A percentile compares a stretch with the other conserved stretches of the same genome.
These are phyloP conservation scores for Amaranthus palmeri DNA, from an alignment of 148 eudicot species.

Conservation along the genomic window DNA sequence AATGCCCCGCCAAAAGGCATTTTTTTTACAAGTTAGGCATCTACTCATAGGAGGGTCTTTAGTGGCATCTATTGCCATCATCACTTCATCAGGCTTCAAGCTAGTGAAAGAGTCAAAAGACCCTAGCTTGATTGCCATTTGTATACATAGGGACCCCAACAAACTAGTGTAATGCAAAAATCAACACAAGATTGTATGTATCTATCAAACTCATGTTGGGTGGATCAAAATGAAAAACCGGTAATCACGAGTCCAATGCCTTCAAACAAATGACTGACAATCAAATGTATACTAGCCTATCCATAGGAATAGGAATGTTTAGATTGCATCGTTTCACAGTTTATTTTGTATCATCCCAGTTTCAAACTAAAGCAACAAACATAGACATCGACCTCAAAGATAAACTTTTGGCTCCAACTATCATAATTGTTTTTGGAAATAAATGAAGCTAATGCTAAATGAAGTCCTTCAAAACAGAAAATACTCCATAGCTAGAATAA, in stretches of 20 bases:
- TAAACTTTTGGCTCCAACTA: not conserved
- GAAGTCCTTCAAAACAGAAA: not conserved
- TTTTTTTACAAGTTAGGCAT: too few relatives aligned
- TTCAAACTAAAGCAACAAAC: not conserved
- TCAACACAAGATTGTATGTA: too few relatives aligned
- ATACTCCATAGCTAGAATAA: conserved; percentile 3
- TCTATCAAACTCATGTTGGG: too few relatives aligned
- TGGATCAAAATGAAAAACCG: not conserved
- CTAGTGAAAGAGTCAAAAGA: too few relatives aligned
- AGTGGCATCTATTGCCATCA: too few relatives aligned
- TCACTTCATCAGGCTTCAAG: too few relatives aligned
- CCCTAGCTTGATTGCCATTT: too few relatives aligned
- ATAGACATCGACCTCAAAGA: not conserved
- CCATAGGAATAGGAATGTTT: not conserved
- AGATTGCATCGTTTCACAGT: not conserved
- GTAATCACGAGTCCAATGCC: not conserved
- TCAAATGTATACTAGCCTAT: not conserved
- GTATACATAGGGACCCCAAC: too few relatives aligned
- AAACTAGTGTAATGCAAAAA: too few relatives aligned
- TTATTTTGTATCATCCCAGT: not conserved
- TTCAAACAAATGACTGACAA: not conserved
- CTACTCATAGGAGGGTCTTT: too few relatives aligned
- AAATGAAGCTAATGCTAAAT: not conserved
- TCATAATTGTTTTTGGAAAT: not conserved
- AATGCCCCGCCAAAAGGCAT: too few relatives aligned